phyloP scores from a whole-genome alignment of 2,329 filamentous ascomycete genomes.

The Nothomitra cinnamomea region DNA sequence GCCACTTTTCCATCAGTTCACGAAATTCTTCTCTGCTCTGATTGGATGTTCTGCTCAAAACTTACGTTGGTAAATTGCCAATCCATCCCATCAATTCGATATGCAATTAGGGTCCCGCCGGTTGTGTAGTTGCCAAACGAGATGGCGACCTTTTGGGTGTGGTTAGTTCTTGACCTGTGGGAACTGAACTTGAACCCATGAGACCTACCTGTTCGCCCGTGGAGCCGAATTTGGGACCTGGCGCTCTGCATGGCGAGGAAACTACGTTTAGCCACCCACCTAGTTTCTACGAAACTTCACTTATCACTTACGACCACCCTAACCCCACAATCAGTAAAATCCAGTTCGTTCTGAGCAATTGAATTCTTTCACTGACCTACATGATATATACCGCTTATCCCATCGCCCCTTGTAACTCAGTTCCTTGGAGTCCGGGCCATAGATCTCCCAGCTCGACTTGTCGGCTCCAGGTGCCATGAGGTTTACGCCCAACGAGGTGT shows the following conservation, averaged over 20 bases:
- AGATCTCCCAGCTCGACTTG: conserved; percentile 27
- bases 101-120: conserved; percentile 35
- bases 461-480: conserved; percentile 15
- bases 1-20: no score
- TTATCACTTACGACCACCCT: no score
- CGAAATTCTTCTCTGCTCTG: no score
- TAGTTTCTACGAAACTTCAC: no score
- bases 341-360: no score
- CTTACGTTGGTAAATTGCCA: conserved; percentile 39
- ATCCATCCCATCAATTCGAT: conserved; percentile 36
- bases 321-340: no score
- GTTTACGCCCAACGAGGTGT: conserved; percentile 15
- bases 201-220: conserved; percentile 28
- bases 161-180: no score
- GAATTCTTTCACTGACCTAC: conserved; percentile 17
- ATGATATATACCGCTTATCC: conserved; percentile 42
- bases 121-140: conserved; percentile 36
- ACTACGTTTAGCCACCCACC: not conserved
- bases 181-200: not conserved
- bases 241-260: conserved; percentile 22
- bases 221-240: conserved; percentile 38
- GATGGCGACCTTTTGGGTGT: conserved; percentile 26
- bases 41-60: no score
- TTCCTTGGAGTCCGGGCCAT: conserved; percentile 33
- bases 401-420: conserved; percentile 45